These are phyloP conservation scores for Phytophthora cactorum DNA, from an alignment of 352 stramenopile genomes.

Conservation along the genomic window DNA sequence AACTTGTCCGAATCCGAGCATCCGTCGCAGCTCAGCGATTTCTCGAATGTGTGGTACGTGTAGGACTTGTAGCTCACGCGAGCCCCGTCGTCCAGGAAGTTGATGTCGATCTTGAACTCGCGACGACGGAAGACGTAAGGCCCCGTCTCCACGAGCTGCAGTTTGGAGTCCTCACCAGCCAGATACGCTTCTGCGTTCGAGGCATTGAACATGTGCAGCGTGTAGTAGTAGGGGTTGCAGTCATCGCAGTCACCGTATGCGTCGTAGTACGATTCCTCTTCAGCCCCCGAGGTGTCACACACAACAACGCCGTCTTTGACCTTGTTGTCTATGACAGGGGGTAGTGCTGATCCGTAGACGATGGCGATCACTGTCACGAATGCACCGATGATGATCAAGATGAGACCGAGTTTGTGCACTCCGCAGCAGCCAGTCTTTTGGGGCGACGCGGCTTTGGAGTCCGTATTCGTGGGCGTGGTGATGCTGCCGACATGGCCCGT, in stretches of 20 bases:
- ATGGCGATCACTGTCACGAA: conserved; percentile 46
- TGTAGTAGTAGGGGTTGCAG: conserved; percentile 64
- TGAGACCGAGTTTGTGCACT: not conserved
- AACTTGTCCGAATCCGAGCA: conserved; percentile 61
- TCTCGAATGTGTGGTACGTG: conserved; percentile 66
- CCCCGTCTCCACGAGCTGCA: conserved; percentile 59
- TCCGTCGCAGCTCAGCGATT: conserved; percentile 46
- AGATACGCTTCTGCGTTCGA: conserved; percentile 53
- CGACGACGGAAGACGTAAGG: conserved; percentile 70
- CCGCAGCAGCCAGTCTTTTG: not conserved
- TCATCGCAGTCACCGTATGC: conserved; percentile 63
- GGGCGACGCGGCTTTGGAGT: not conserved
- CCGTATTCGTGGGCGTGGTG: not conserved
- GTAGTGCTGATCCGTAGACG: conserved; percentile 47
- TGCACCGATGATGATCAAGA: conserved; percentile 18
- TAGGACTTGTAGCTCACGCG: conserved; percentile 66
- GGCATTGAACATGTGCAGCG: conserved; percentile 45
- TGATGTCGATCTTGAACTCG: conserved; percentile 61
- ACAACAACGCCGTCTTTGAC: conserved; percentile 49
- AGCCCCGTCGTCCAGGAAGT: conserved; percentile 47
- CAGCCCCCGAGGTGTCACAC: conserved; percentile 36
- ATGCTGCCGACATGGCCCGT: not conserved
- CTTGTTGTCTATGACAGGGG: conserved; percentile 47
- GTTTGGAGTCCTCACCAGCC: conserved; percentile 41
- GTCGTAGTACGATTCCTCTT: conserved; percentile 52